Conservation (phyloP, 2,329 filamentous ascomycete species). For the Xylariaceae sp. region DNA sequence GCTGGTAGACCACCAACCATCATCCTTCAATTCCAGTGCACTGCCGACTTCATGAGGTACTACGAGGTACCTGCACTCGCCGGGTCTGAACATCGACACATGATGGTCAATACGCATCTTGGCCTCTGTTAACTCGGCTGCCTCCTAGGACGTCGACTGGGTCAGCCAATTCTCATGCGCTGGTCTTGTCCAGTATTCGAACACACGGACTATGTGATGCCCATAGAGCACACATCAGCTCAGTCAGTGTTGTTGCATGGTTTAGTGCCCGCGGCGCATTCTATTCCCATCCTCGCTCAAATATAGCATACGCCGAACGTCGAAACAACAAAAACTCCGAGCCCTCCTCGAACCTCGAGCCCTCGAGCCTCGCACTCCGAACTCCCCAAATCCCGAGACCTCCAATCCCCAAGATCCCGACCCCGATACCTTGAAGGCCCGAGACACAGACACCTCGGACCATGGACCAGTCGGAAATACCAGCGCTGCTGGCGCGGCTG, state of each 20-base stretch:
- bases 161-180: not conserved
- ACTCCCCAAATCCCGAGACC: not conserved
- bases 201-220: constrained; percentile 11
- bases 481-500: constrained; percentile 58
- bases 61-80: not conserved
- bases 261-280: not conserved
- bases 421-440: not conserved
- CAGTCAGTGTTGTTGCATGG: constrained; percentile 8
- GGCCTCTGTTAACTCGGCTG: not conserved
- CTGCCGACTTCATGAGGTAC: too few species aligned
- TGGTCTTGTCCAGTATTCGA: not conserved
- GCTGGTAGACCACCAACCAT: not conserved
- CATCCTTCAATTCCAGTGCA: too few species aligned
- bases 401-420: not conserved
- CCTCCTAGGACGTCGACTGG: not conserved
- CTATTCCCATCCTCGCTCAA: not conserved
- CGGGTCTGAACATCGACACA: not conserved
- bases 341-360: not conserved
- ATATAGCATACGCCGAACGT: not conserved
- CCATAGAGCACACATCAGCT: constrained; percentile 1
- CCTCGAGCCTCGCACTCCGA: not conserved
- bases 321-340: not conserved
- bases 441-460: constrained; percentile 12
- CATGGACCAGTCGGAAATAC: constrained; percentile 65
- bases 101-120: not conserved